Evolutionary conservation across 2,329 filamentous ascomycete species (phyloP).

Genomic region (Paraconiothyrium brasiliense): DNA sequence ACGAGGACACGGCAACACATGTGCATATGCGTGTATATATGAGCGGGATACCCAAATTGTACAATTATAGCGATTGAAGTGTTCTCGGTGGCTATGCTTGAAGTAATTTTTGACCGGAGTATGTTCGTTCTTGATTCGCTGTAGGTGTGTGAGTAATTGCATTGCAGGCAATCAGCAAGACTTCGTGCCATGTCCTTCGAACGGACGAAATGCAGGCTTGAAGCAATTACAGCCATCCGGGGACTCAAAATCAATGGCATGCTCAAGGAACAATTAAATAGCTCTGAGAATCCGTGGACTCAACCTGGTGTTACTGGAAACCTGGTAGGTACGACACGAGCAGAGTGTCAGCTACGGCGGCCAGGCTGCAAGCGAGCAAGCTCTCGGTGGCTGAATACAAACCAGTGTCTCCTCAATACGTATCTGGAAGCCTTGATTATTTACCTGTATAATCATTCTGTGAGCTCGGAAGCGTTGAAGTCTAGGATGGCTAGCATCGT

Average conservation of each 20-base stretch:
- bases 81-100: too few species aligned
- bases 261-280: not conserved
- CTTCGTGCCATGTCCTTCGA: not conserved
- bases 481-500: too few species aligned
- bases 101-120: too few species aligned
- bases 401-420: too few species aligned
- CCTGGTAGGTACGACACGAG: not conserved
- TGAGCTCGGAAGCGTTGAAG: too few species aligned
- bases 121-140: too few species aligned
- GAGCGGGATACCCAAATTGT: slow-evolving; percentile 3
- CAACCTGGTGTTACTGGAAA: not conserved
- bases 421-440: too few species aligned
- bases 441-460: too few species aligned
- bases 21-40: not conserved
- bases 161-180: not conserved
- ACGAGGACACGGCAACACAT: not conserved
- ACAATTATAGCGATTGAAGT: not conserved
- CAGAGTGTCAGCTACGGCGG: not conserved
- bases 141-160: not conserved
- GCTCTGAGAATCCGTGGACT: not conserved
- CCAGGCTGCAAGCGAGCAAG: not conserved
- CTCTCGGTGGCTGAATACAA: not conserved
- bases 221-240: not conserved
- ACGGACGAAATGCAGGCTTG: not conserved
- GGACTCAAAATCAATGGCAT: not conserved